phyloP scores from a whole-genome alignment of 352 stramenopile species.

The Phytopythium boreale region DNA sequence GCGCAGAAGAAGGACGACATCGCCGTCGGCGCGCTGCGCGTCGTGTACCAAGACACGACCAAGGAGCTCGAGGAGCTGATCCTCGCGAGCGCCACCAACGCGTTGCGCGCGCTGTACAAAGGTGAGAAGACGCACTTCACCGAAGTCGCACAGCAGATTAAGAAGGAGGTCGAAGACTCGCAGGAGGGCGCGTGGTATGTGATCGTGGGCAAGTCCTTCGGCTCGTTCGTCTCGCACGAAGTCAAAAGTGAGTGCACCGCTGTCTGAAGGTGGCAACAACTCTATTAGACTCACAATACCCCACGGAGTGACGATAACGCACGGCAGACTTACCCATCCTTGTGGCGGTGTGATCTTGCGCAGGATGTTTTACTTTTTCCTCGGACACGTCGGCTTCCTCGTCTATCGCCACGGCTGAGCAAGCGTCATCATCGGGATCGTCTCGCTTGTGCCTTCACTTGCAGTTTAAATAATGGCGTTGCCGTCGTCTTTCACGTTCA shows the following conservation, averaged over 20 bases:
- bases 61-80: conserved; percentile 75
- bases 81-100: conserved; percentile 68
- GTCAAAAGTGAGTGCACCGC: conserved; percentile 59
- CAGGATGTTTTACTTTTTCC: conserved; percentile 83
- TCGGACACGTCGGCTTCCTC: conserved; percentile 78
- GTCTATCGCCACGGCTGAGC: conserved; percentile 66
- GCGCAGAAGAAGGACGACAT: conserved; percentile 81
- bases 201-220: conserved; percentile 84
- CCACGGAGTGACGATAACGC: not conserved
- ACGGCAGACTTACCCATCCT: conserved; percentile 2
- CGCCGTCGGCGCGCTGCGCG: conserved; percentile 51
- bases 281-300: not conserved
- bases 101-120: conserved; percentile 80
- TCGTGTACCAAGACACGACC: conserved; percentile 69
- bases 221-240: conserved; percentile 83
- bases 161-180: conserved; percentile 69
- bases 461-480: conserved; percentile 37
- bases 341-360: conserved; percentile 5
- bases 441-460: not conserved
- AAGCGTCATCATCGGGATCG: not conserved
- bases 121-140: conserved; percentile 84
- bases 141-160: conserved; percentile 77
- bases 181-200: conserved; percentile 77
- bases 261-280: not conserved
- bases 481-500: conserved; percentile 9